Conservation (phyloP, 805 yeast species). For the Groenewaldozyma salmanticensis region DNA sequence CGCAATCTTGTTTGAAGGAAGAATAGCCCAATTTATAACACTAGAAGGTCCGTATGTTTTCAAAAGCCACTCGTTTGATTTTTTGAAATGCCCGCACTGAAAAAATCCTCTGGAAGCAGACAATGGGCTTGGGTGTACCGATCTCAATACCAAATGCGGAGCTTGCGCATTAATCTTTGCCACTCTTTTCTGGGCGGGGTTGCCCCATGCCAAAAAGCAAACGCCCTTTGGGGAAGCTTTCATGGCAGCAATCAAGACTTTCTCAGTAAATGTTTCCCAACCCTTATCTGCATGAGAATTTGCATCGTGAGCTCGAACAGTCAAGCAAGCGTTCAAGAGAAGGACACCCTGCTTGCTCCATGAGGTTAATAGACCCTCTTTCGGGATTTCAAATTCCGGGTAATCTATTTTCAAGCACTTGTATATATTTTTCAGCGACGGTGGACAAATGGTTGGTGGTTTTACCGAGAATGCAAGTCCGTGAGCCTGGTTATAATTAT, state of each 20-base stretch:
- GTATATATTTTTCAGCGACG: slow-evolving; percentile 78
- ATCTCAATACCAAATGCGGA: slow-evolving; percentile 42
- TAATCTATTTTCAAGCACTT: slow-evolving; percentile 61
- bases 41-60: slow-evolving; percentile 32
- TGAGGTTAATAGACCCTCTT: slow-evolving; percentile 57
- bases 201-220: slow-evolving; percentile 75
- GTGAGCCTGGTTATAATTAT: slow-evolving; percentile 86
- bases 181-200: slow-evolving; percentile 59
- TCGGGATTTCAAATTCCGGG: slow-evolving; percentile 58
- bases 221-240: slow-evolving; percentile 39
- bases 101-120: slow-evolving; percentile 87
- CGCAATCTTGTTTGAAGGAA: slow-evolving; percentile 11
- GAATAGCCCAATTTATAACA: slow-evolving; percentile 61
- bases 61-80: slow-evolving; percentile 69
- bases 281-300: slow-evolving; percentile 86
- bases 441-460: slow-evolving; percentile 80
- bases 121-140: slow-evolving; percentile 93
- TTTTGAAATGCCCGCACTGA: slow-evolving; percentile 59
- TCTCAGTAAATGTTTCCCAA: slow-evolving; percentile 85
- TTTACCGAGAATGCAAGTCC: slow-evolving; percentile 90
- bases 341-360: slow-evolving; percentile 90
- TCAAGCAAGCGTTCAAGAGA: slow-evolving; percentile 75
- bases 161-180: slow-evolving; percentile 28
- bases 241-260: slow-evolving; percentile 47
- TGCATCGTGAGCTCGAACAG: slow-evolving; percentile 89